Base-by-base conservation (phyloP, 2,329 filamentous ascomycete genomes). In the Penicillium sp. region DNA sequence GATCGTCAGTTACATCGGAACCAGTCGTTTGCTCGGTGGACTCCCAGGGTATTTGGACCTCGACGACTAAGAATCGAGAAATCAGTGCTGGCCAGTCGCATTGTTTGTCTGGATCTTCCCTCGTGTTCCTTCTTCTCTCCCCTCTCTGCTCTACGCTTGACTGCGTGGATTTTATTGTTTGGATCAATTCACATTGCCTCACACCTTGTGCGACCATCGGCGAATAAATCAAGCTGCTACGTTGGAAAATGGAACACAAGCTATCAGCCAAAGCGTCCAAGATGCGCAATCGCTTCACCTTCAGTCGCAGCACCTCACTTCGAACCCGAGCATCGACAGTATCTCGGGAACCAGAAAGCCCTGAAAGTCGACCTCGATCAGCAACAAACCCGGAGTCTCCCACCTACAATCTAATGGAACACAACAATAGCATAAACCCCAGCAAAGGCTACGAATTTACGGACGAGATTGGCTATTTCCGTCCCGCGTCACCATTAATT, bases 361-460 rank as follows among this genome's bases (percentile, higher is more conserved):
- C 31, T 11, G 53, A 6, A 31, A 55, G 29, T 42, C 56, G 61
- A n/a, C 58, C 58, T 36, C 62, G 56, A 13, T 63, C 62, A 43
- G 55, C 56, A 2, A 59, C 61, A 5, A 58, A 46, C 21, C 55
- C 61, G 21, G 46, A 46, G 31, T 61, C 50, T 39, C 53, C 42
- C 27, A 59, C 39, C 24, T 24, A 48, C 9, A 42, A 39, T 14
- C 29, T 34, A 21, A 39, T 41, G 16, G 50, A 39, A 44, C 29
- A 58, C 42, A 55, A 27, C 41, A 55, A 56, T 7, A 55, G 67
- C 34, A 48, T 52, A 22, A 51, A 67, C 32, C 40, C 50, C 31
- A 61, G 54, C 11, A 61, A 65, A 16, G 59, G 62, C 40, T 73
- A 72, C 55, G 66, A 72, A 40, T 71, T 75, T 50, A 63, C 64